These are phyloP conservation scores for Claviceps quebecensis DNA, from an alignment of 2,329 filamentous ascomycete species.

Conservation along the genomic window DNA sequence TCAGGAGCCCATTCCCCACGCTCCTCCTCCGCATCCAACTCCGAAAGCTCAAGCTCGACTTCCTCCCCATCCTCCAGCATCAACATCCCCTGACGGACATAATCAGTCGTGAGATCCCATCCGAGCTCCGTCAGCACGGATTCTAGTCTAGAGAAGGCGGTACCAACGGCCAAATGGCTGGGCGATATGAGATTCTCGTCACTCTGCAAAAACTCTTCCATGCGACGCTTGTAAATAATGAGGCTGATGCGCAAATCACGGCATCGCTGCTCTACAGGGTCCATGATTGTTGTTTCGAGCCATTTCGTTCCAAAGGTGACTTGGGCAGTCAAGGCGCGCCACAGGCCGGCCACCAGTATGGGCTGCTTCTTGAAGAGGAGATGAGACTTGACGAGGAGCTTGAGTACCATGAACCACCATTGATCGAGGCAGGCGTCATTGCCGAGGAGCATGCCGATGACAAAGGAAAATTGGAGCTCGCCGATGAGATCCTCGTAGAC, in stretches of 20 bases:
- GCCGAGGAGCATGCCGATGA: slow-evolving; percentile 42
- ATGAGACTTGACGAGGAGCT: slow-evolving; percentile 36
- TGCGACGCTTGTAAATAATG: slow-evolving; percentile 38
- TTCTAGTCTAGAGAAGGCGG: slow-evolving; percentile 29
- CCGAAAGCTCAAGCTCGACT: slow-evolving; percentile 31
- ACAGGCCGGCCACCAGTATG: slow-evolving; percentile 28
- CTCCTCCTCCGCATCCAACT: slow-evolving; percentile 40
- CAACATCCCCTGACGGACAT: slow-evolving; percentile 31
- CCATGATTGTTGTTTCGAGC: slow-evolving; percentile 31
- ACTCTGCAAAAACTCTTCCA: slow-evolving; percentile 32
- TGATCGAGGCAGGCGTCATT: slow-evolving; percentile 47
- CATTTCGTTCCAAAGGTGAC: slow-evolving; percentile 36
- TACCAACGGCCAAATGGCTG: slow-evolving; percentile 29
- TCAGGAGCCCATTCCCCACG: slow-evolving; percentile 39
- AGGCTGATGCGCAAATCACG: slow-evolving; percentile 32
- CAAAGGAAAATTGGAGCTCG: slow-evolving; percentile 46
- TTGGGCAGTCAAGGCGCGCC: slow-evolving; percentile 40
- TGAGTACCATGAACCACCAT: slow-evolving; percentile 43
- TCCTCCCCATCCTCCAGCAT: slow-evolving; percentile 40
- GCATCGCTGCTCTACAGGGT: slow-evolving; percentile 18
- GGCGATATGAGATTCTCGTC: slow-evolving; percentile 18
- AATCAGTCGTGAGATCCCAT: slow-evolving; percentile 41
- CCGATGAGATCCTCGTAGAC: slow-evolving; percentile 35
- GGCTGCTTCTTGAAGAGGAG: slow-evolving; percentile 29
- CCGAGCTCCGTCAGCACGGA: slow-evolving; percentile 26